Evolutionary conservation across 129 eudicot species (phyloP).

Genomic region (Artemisia tridentata): DNA sequence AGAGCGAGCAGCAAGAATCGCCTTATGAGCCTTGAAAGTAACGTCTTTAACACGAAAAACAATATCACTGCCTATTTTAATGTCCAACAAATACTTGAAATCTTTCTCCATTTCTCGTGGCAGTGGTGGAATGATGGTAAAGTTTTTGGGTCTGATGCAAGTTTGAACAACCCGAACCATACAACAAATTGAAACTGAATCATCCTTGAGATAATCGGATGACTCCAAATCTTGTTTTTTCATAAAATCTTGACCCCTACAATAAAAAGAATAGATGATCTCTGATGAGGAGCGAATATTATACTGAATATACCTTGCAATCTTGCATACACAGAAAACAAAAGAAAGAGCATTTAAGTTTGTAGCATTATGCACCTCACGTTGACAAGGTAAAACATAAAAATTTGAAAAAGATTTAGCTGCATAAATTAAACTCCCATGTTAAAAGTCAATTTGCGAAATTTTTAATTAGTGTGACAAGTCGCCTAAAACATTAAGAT

Average conservation of each 20-base stretch:
- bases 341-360: too few species aligned
- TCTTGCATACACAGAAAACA: too few species aligned
- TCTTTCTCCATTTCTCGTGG: conserved; percentile 77
- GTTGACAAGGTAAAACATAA: too few species aligned
- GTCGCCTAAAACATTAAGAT: too few species aligned
- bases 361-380: too few species aligned
- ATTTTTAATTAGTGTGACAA: too few species aligned
- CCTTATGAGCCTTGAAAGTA: conserved; percentile 76
- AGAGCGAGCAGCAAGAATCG: conserved; percentile 93
- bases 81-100: conserved; percentile 56
- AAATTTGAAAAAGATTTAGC: too few species aligned
- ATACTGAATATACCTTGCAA: too few species aligned
- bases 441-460: too few species aligned
- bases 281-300: too few species aligned
- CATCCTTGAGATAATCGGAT: conserved; percentile 73
- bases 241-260: conserved; percentile 88
- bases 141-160: conserved; percentile 70
- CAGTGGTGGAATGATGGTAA: conserved; percentile 55
- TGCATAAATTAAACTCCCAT: too few species aligned
- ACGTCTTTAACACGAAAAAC: conserved; percentile 59
- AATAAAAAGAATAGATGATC: conserved; percentile 14
- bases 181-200: conserved; percentile 74
- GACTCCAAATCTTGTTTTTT: conserved; percentile 61
- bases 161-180: conserved; percentile 88
- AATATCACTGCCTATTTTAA: conserved; percentile 67